Evolutionary conservation across 441 rosid species (phyloP), one percentile per base, ranked within the genome.

Genomic region (Aquilaria agallochum): DNA sequence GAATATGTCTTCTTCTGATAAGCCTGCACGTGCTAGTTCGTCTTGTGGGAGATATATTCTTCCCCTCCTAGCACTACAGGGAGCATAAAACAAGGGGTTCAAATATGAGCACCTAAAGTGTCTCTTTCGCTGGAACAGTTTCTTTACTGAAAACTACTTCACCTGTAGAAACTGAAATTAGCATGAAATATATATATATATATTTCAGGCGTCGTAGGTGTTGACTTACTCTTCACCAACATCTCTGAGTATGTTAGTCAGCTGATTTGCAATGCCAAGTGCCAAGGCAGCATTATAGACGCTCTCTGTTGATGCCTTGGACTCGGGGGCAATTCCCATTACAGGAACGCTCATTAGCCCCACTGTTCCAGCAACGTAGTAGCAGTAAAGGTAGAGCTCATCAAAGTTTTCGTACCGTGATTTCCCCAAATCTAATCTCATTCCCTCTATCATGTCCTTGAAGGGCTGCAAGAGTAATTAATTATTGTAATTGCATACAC

Each of bases 281-380:
- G 78, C 80, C 46, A 82, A 68, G 11, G 87, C 84, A 45, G 84
- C 78, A 45, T 68, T 75, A 45, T 82, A 82, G 31, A 82, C 78
- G 20, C 76, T 76, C 44, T 79, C 82, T 1, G 74, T 75, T 0
- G 84, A 47, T n/a, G 79, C 80, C 76, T 77, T 64, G 2, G 87
- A 79, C 48, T 74, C 80, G 0, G 77, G 72, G 48, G 80, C 72
- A 4, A 82, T 78, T 13, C 87, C 87, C 82, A 82, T 82, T 2
- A 82, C 82, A 0, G 83, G 87, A 40, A 82, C 87, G 51, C 78
- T 82, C 83, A 82, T 82, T 14, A 82, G 68, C 9, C 82, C 84
- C 0, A 82, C 84, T 4, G 87, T 82, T 45, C 87, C 87, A 9
- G 87, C 84, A 32, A 79, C 87, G 27, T 82, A 82, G 51, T 82